A percentile compares a stretch with the other conserved stretches of the same genome.
Conservation (phyloP, 805 yeast species). For the Lachancea fermentati region DNA sequence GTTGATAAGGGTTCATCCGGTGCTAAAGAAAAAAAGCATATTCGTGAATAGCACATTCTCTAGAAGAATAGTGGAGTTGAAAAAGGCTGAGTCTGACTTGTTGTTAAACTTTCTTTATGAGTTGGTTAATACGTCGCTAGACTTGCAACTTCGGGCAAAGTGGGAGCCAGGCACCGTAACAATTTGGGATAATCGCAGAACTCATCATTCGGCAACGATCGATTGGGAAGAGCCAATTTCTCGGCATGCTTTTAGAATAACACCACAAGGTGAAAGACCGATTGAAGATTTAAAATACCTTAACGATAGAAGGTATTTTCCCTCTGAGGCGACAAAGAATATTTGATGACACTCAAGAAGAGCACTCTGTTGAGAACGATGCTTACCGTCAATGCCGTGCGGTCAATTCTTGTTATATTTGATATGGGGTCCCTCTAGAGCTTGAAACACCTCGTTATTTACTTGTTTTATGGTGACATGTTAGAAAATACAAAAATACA, state of each 20-base stretch:
- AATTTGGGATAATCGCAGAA: slow-evolving; percentile 74
- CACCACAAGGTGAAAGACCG: slow-evolving; percentile 71
- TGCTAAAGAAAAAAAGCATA: slow-evolving; percentile 53
- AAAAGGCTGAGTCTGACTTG: slow-evolving; percentile 62
- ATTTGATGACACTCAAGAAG: background rate
- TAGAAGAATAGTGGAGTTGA: slow-evolving; percentile 63
- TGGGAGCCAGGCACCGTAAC: slow-evolving; percentile 71
- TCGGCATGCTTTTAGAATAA: slow-evolving; percentile 70
- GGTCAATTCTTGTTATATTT: too few species aligned
- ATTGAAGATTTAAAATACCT: slow-evolving; percentile 42
- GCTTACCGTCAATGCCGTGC: too few species aligned
- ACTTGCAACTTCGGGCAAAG: slow-evolving; percentile 61
- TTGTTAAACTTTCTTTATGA: slow-evolving; percentile 52
- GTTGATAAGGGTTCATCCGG: slow-evolving; percentile 67
- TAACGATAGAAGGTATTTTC: slow-evolving; percentile 18
- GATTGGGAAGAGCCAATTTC: slow-evolving; percentile 66
- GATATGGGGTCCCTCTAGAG: too few species aligned
- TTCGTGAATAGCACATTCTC: slow-evolving; percentile 58
- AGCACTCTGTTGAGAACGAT: background rate
- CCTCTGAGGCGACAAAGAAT: slow-evolving; percentile 8
- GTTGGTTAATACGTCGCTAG: slow-evolving; percentile 49
- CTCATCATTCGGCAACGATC: slow-evolving; percentile 60
- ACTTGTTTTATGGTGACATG: too few species aligned
- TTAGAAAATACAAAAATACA: too few species aligned
- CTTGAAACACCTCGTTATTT: too few species aligned